Evolutionary conservation across 768 basidiomycete species (phyloP).

Genomic region (Nevesoporus exiguus): DNA sequence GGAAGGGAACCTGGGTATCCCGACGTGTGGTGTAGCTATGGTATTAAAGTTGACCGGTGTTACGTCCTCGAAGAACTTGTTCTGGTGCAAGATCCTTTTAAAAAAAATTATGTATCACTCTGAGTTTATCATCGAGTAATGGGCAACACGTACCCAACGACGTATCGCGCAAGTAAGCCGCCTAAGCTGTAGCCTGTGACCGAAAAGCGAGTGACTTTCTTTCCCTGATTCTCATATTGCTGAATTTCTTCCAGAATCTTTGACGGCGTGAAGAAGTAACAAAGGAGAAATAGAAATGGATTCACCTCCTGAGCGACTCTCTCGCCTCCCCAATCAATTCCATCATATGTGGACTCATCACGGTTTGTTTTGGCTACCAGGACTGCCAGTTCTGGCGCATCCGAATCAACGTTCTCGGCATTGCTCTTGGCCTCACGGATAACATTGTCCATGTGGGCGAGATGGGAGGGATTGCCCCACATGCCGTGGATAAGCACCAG

Average conservation of each 20-base stretch:
- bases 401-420: conserved; percentile 22
- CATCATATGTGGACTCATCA: conserved; percentile 72
- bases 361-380: conserved; percentile 64
- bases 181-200: conserved; percentile 79
- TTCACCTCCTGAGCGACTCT: conserved; percentile 73
- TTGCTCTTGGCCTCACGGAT: conserved; percentile 42
- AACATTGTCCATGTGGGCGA: conserved; percentile 55
- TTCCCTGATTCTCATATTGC: conserved; percentile 49
- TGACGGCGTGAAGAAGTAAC: conserved; percentile 1
- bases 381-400: conserved; percentile 50
- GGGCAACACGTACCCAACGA: conserved; percentile 54
- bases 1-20: conserved; percentile 62
- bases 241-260: conserved; percentile 58
- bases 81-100: conserved; percentile 63
- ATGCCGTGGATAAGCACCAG: conserved; percentile 58
- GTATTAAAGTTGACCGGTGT: conserved; percentile 79
- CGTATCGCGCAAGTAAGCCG: conserved; percentile 77
- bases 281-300: not conserved
- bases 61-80: conserved; percentile 67
- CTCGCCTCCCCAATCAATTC: conserved; percentile 82
- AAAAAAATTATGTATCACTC: not conserved
- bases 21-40: conserved; percentile 80
- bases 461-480: conserved; percentile 76
- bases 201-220: conserved; percentile 65
- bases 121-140: not conserved